These are phyloP conservation scores for Penicillium ucsense DNA, from an alignment of 495 filamentous ascomycete species.

Conservation along the genomic window DNA sequence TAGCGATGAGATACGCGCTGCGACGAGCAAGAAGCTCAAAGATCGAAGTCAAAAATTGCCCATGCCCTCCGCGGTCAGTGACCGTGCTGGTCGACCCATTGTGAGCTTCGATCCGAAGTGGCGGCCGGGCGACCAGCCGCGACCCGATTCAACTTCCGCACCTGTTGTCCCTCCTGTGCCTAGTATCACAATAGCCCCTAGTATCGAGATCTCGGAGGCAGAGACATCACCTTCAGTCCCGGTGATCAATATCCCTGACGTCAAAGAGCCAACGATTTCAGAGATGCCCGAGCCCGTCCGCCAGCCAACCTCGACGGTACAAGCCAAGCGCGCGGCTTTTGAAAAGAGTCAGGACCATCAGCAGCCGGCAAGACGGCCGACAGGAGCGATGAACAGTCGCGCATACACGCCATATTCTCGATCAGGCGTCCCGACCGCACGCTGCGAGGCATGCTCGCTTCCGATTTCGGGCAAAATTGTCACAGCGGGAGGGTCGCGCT, in stretches of 20 bases:
- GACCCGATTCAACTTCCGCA: constrained; percentile 9
- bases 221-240: constrained; percentile 38
- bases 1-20: constrained; percentile 73
- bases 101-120: constrained; percentile 83
- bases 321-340: constrained; percentile 14
- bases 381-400: constrained; percentile 18
- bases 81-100: constrained; percentile 76
- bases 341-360: constrained; percentile 8
- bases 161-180: constrained; percentile 28
- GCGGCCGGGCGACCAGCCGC: constrained; percentile 47
- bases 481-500: constrained; percentile 67
- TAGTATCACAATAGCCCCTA: constrained; percentile 26
- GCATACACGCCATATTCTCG: constrained; percentile 37
- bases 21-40: constrained; percentile 81
- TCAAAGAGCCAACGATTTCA: constrained; percentile 32
- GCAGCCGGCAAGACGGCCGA: constrained; percentile 13
- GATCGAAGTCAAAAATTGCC: constrained; percentile 80
- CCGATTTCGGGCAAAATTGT: constrained; percentile 88
- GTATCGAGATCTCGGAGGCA: constrained; percentile 39
- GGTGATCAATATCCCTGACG: constrained; percentile 52
- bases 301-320: constrained; percentile 8
- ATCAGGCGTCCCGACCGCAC: constrained; percentile 56
- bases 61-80: constrained; percentile 76
- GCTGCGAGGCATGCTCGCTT: constrained; percentile 72
- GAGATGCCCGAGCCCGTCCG: constrained; percentile 16